Evolutionary conservation across 176 grass and related monocot genomes (phyloP), one percentile per base, ranked within the genome.

Genomic region (Ensete glaucum): DNA sequence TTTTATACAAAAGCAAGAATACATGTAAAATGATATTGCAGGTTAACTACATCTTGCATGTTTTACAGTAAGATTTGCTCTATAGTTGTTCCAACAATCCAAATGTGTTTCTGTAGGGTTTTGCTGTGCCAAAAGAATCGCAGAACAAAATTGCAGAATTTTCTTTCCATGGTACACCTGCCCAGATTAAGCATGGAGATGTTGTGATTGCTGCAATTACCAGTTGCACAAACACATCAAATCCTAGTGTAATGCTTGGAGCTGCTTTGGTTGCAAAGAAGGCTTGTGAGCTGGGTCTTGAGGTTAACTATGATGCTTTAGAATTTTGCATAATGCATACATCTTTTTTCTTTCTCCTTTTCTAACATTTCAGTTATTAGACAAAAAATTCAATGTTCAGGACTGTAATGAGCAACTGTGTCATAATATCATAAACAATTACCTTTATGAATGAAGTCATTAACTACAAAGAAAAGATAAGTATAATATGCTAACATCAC

Each of bases 131-230:
- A 48, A 99, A 99, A 82, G 95, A 91, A 84, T 79, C 84, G 5
- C 95, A 99, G 73, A 73, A 76, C 71, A 99, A 99, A 84, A 83
- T 89, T 91, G 91, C 79, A 54, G 84, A 94, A 6, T 99, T 99
- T 83, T 89, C 76, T 4, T 99, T 99, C 88, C 85, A 89, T 29
- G 95, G 91, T 55, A 87, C 80, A 8, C 91, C 88, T 15, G 86
- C 95, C 70, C 81, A 91, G 76, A 74, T 99, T 48, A 99, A 91
- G 78, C 95, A 99, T 74, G 95, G 95, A 54, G 90, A 93, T 87
- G 86, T 99, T 87, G 95, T 99, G 24, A 99, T 99, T 84, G 95
- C 95, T 12, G 95, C 95, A 50, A 99, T 99, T 73, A 99, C 95
- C 22, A 99, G 91, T 83, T 99, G 95, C 81, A 99, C 95, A 3